These are phyloP conservation scores for Flaveria sonorensis DNA, from an alignment of 129 eudicot species.

Conservation along the genomic window DNA sequence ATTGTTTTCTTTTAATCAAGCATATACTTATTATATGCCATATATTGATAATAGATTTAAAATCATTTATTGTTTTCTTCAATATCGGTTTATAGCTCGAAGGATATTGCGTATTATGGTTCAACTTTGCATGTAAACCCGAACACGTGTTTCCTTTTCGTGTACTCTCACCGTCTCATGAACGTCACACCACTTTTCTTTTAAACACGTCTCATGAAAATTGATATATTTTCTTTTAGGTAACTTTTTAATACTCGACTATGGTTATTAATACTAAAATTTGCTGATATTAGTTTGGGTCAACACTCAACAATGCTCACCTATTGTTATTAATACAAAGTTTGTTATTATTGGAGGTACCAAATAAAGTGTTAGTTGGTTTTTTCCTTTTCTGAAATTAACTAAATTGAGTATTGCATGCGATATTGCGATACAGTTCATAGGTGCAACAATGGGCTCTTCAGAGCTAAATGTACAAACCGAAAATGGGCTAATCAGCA, in stretches of 20 bases:
- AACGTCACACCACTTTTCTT: neutral
- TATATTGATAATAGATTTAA: neutral
- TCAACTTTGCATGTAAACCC: constrained; percentile 17
- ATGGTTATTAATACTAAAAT: neutral
- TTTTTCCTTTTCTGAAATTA: neutral
- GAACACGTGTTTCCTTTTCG: constrained; percentile 13
- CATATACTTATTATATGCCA: neutral
- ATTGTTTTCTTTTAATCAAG: neutral
- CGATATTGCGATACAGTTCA: constrained; percentile 53
- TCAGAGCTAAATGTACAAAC: constrained; percentile 75
- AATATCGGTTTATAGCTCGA: neutral
- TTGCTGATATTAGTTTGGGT: neutral
- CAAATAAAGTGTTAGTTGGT: neutral
- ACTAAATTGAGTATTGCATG: neutral
- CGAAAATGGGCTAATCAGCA: constrained; percentile 72
- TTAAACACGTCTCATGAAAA: neutral
- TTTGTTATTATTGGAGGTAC: neutral
- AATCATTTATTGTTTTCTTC: neutral
- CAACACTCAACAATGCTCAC: neutral
- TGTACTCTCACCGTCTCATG: constrained; percentile 5
- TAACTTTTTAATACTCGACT: neutral
- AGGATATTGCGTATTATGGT: neutral
- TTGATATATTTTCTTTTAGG: neutral
- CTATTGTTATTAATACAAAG: neutral
- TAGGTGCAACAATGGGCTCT: constrained; percentile 93